These are phyloP conservation scores for Daedalea quercina DNA, from an alignment of 768 basidiomycete genomes.

Conservation along the genomic window DNA sequence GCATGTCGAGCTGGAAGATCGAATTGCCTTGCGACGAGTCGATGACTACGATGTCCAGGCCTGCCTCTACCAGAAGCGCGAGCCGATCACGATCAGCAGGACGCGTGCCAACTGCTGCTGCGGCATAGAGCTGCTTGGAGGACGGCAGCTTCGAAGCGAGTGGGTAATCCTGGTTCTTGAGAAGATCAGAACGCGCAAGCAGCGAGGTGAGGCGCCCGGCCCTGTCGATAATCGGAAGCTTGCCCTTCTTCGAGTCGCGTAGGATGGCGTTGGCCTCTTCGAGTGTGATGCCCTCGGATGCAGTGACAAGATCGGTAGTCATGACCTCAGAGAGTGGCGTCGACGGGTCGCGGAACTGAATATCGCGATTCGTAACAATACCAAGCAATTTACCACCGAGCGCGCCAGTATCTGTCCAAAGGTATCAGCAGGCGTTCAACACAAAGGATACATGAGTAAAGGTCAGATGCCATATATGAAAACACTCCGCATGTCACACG, in stretches of 20 bases:
- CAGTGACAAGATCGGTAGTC: conserved; percentile 86
- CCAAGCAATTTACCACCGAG: conserved; percentile 91
- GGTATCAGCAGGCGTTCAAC: background rate
- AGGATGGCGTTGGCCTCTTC: conserved; percentile 90
- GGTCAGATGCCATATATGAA: conserved; percentile 31
- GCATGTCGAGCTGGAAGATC: conserved; percentile 88
- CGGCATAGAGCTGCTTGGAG: conserved; percentile 93
- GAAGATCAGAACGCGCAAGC: conserved; percentile 91
- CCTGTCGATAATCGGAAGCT: conserved; percentile 78
- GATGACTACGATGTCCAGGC: conserved; percentile 89
- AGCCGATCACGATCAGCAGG: conserved; percentile 84
- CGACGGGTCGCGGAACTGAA: conserved; percentile 77
- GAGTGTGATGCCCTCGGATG: conserved; percentile 83
- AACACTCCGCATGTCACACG: conserved; percentile 71
- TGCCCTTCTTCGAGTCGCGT: conserved; percentile 95
- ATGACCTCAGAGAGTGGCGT: conserved; percentile 77
- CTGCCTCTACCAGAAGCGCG: conserved; percentile 81
- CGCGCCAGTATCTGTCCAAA: conserved; percentile 65
- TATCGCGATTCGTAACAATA: conserved; percentile 93
- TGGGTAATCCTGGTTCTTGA: conserved; percentile 97
- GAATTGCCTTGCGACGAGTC: conserved; percentile 99
- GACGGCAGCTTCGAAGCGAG: conserved; percentile 87
- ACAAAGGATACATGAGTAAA: conserved; percentile 13
- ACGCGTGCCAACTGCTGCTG: conserved; percentile 92
- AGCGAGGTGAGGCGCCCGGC: conserved; percentile 69